Evolutionary conservation across 441 rosid species (phyloP).

Genomic region (Bocquillonia castaneifolia): DNA sequence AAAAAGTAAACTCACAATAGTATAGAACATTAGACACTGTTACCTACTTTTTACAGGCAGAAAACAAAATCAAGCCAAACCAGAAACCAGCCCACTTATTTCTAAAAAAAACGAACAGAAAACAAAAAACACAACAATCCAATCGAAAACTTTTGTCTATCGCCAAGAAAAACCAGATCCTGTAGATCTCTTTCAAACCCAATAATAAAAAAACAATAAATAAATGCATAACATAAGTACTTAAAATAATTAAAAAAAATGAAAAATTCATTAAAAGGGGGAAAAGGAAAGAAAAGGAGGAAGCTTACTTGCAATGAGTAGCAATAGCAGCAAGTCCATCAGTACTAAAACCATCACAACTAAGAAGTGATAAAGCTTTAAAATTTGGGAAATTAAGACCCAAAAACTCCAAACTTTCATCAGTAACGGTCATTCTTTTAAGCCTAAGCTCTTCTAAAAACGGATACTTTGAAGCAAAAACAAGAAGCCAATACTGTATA

Average conservation of each 20-base stretch:
- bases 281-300: neutral
- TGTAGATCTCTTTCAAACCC: constrained; percentile 18
- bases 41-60: neutral
- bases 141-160: constrained; percentile 13
- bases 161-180: constrained; percentile 1
- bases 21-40: constrained; percentile 6
- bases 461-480: constrained; percentile 48
- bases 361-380: constrained; percentile 46
- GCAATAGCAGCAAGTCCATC: constrained; percentile 53
- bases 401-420: constrained; percentile 54
- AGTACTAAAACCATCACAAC: constrained; percentile 66
- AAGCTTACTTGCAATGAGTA: constrained; percentile 50
- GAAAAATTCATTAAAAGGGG: neutral
- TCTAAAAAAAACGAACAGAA: neutral
- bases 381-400: constrained; percentile 45
- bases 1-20: constrained; percentile 17
- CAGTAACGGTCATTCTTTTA: constrained; percentile 63
- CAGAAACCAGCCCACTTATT: constrained; percentile 16
- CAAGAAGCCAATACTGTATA: constrained; percentile 52
- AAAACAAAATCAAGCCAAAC: neutral
- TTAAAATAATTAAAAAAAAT: neutral
- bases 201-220: neutral
- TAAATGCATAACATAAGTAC: neutral
- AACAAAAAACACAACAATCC: constrained; percentile 9
- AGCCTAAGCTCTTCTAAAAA: constrained; percentile 55